A percentile compares a stretch with the other conserved stretches of the same genome.
Evolutionary conservation across 805 yeast species (phyloP).

Genomic region (Zygoascus bituminiphila): DNA sequence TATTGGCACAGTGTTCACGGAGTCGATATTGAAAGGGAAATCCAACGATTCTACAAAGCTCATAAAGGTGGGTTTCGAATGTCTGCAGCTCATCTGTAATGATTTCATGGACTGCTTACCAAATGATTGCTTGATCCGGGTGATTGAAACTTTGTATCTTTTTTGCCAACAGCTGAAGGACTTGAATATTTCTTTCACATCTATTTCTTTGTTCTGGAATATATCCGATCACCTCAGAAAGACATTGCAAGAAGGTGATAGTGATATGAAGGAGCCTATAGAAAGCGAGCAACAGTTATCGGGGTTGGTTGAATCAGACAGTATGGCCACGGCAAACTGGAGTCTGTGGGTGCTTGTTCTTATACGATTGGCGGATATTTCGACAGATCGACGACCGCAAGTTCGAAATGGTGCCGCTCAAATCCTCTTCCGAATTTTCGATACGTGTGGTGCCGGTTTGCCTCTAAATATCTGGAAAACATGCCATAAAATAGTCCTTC

Average conservation of each 20-base stretch:
- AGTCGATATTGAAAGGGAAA: not conserved
- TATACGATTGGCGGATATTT: constrained; percentile 51
- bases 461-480: constrained; percentile 53
- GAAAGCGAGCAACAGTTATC: constrained; percentile 15
- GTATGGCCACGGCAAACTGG: constrained; percentile 26
- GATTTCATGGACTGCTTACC: constrained; percentile 77
- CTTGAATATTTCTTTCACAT: constrained; percentile 80
- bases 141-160: constrained; percentile 63
- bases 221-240: constrained; percentile 66
- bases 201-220: constrained; percentile 87
- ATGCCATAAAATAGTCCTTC: constrained; percentile 57
- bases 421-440: constrained; percentile 75
- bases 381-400: constrained; percentile 61
- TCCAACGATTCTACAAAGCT: constrained; percentile 39
- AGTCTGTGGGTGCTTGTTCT: constrained; percentile 59
- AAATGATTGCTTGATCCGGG: constrained; percentile 46
- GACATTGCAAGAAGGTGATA: constrained; percentile 15
- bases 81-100: constrained; percentile 73
- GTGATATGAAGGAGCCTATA: constrained; percentile 16
- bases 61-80: constrained; percentile 65
- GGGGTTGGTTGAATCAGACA: constrained; percentile 19
- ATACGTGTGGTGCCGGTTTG: constrained; percentile 53
- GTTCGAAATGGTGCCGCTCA: constrained; percentile 87
- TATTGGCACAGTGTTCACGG: constrained; percentile 23
- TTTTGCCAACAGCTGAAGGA: constrained; percentile 68